Percentiles rank a stretch among this genome's conserved stretches.
Evolutionary conservation across 83 land plant species (phyloP).

Genomic region (Thuja plicata): DNA sequence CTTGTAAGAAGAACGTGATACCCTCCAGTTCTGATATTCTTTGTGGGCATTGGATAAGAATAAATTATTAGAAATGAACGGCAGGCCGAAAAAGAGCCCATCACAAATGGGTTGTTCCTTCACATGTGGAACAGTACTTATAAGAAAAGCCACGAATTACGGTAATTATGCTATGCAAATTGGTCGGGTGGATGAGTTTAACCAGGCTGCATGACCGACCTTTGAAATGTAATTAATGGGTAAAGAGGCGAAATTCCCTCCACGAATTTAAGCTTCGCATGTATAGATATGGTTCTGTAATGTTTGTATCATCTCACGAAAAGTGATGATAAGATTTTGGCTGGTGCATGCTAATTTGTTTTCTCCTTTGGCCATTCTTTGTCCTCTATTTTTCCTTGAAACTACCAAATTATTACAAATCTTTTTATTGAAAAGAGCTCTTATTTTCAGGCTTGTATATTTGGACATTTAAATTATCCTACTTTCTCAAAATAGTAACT

Average conservation of each 20-base stretch:
- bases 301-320: not conserved
- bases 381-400: no score
- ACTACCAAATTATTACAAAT: no score
- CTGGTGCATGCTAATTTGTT: not conserved
- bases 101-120: not conserved
- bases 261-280: not conserved
- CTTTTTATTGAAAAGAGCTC: no score
- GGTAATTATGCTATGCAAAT: not conserved
- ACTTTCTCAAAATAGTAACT: no score
- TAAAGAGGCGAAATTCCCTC: not conserved
- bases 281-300: not conserved
- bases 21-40: not conserved
- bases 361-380: not conserved
- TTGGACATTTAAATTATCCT: no score
- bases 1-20: not conserved
- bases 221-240: not conserved
- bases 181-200: not conserved
- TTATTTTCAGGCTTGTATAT: no score
- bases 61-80: not conserved
- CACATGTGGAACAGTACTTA: not conserved
- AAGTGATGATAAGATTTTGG: not conserved
- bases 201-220: not conserved
- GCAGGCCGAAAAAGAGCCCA: not conserved
- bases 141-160: not conserved
- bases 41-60: not conserved